Conservation (phyloP, 345 rosid genomes). For the Citrus mangshanensis region DNA sequence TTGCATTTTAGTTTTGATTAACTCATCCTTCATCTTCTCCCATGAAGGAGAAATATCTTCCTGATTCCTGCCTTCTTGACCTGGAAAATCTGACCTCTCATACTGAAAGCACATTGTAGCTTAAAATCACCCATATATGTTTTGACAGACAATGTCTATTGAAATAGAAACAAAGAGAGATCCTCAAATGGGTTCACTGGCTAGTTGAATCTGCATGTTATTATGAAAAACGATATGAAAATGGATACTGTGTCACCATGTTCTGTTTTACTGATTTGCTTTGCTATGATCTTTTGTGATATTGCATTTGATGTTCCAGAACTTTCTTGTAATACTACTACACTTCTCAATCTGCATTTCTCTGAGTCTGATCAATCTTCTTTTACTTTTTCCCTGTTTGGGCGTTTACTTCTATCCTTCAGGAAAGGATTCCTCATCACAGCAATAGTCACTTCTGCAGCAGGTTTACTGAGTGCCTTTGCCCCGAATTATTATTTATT, state of each 20-base stretch:
- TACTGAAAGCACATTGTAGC: neutral
- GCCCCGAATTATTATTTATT: slow-evolving; percentile 61
- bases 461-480: slow-evolving; percentile 82
- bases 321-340: neutral
- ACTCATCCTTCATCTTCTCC: neutral
- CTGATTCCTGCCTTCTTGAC: neutral
- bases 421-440: slow-evolving; percentile 90
- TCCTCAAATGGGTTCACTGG: neutral
- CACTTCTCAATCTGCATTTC: neutral
- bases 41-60: neutral
- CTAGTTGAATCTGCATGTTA: neutral
- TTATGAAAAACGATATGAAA: neutral
- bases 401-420: slow-evolving; percentile 22
- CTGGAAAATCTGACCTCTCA: neutral
- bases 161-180: neutral
- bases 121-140: neutral
- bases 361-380: neutral
- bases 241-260: neutral
- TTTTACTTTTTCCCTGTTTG: neutral
- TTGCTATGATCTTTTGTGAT: neutral
- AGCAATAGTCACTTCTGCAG: slow-evolving; percentile 64
- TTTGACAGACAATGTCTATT: neutral
- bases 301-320: neutral
- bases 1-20: neutral
- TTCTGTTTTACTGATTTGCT: neutral